Percentiles rank a stretch among this genome's conserved stretches.
These are phyloP conservation scores for Bonia amplexicaulis DNA, from an alignment of 176 grass and related monocot species.

Conservation along the genomic window DNA sequence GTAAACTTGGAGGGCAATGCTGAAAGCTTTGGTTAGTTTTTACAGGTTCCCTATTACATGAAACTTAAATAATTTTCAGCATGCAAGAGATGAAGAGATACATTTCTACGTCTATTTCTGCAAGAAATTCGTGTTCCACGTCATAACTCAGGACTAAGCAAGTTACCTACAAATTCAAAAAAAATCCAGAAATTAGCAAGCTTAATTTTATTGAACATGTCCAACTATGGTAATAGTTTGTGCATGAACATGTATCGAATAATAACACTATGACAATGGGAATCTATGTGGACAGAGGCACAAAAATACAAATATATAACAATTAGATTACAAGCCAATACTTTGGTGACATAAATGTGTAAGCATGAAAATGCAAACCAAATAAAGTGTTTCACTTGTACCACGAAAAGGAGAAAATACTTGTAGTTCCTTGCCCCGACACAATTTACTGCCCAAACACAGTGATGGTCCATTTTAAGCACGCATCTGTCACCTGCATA, in stretches of 20 bases:
- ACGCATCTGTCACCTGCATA: constrained; percentile 85
- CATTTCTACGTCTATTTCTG: background rate
- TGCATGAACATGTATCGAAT: background rate
- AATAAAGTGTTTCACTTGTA: constrained; percentile 28
- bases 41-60: background rate
- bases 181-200: background rate
- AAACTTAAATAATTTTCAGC: background rate
- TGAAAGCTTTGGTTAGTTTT: background rate
- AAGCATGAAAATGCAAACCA: background rate
- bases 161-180: background rate
- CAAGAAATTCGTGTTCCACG: background rate
- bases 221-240: background rate
- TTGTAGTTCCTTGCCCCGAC: constrained; percentile 86
- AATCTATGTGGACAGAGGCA: background rate
- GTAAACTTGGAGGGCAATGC: background rate
- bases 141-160: background rate
- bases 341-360: constrained; percentile 16
- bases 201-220: background rate
- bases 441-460: constrained; percentile 93
- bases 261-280: background rate
- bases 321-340: background rate
- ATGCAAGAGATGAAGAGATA: constrained; percentile 3
- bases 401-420: constrained; percentile 96
- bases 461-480: constrained; percentile 99
- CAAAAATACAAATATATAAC: background rate